Percentiles rank a stretch among this genome's conserved stretches.
Conservation (phyloP, 805 yeast species). For the Starmerella vaccinii region DNA sequence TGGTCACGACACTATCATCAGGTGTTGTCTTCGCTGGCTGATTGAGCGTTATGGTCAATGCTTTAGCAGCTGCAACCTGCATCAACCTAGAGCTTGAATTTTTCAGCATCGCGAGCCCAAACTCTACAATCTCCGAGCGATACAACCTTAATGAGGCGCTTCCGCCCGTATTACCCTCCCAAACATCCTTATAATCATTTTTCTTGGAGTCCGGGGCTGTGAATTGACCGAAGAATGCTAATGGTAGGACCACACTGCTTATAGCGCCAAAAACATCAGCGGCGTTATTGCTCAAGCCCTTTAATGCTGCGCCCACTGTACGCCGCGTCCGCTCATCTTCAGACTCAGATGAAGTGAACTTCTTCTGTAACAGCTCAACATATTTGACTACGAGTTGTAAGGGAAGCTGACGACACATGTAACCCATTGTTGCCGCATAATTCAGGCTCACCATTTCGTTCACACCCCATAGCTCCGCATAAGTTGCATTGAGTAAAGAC, state of each 20-base stretch:
- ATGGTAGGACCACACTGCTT: constrained; percentile 59
- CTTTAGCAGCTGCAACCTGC: constrained; percentile 59
- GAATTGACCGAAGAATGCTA: constrained; percentile 67
- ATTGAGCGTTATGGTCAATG: constrained; percentile 55
- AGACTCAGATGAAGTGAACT: constrained; percentile 40
- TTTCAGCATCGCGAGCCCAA: constrained; percentile 41
- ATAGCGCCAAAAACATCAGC: constrained; percentile 55
- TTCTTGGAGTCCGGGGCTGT: constrained; percentile 41
- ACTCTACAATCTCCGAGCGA: constrained; percentile 50
- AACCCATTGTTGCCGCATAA: constrained; percentile 73
- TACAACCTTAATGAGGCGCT: constrained; percentile 59
- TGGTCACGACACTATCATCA: constrained; percentile 43
- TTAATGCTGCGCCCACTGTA: constrained; percentile 40
- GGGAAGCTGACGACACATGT: constrained; percentile 54
- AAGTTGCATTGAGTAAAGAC: constrained; percentile 44
- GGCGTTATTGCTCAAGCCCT: constrained; percentile 45
- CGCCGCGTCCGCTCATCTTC: constrained; percentile 6
- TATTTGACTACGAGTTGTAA: constrained; percentile 45
- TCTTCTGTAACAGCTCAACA: constrained; percentile 39
- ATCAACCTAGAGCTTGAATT: constrained; percentile 49
- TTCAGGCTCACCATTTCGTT: constrained; percentile 65
- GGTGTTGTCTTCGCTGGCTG: constrained; percentile 25
- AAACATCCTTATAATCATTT: constrained; percentile 47
- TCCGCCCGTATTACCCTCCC: constrained; percentile 77
- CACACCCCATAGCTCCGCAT: constrained; percentile 52